Evolutionary conservation across 2,329 filamentous ascomycete species (phyloP), one percentile per base, ranked within the genome.

Genomic region (Penicillium sp.): DNA sequence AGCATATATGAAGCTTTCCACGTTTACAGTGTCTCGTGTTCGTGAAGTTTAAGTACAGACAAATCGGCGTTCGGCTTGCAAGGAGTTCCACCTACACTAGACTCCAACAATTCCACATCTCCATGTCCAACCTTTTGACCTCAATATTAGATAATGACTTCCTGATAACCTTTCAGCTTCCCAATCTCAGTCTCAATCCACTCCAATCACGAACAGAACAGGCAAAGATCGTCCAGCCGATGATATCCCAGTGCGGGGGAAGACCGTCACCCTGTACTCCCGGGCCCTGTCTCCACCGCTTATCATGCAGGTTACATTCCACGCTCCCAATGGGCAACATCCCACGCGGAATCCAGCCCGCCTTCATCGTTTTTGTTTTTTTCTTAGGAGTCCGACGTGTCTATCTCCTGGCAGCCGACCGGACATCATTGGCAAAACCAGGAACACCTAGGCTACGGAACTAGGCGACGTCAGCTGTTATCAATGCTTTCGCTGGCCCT

Each of bases 171-270:
- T 31, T 31, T 10, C 6, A 31, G 10, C 2, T 31, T 9, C 31
- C 31, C 31, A 10, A 31, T 31, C 31, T 10, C 7, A 31, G 9
- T 31, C 9, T 31, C 6, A 10, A 31, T 10, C 31, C 9, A 31
- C 31, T 31, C 31, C 31, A 31, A 11, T 27, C 10, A 46, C 31
- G 7, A 19, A 49, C 27, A 16, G 10, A 35, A 16, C 33, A 39
- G 33, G 33, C 19, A 39, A 51, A 22, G 49, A 51, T 37, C 49
- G 35, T 2, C 49, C 24, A n/a, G 27, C n/a, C 4, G 14, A 46
- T 31, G 35, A n/a, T 39, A 39, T 35, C 33, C 9, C n/a, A 35
- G 0, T 77, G 80, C 2, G 67, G 54, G 54, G 60, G 60, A 58
- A 56, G 47, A 22, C 19, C 40, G 27, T 39, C n/a, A 24, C 36